Evolutionary conservation across 495 filamentous ascomycete species (phyloP), one percentile per base, ranked within the genome.

Genomic region (Hypoxylon cercidicola): DNA sequence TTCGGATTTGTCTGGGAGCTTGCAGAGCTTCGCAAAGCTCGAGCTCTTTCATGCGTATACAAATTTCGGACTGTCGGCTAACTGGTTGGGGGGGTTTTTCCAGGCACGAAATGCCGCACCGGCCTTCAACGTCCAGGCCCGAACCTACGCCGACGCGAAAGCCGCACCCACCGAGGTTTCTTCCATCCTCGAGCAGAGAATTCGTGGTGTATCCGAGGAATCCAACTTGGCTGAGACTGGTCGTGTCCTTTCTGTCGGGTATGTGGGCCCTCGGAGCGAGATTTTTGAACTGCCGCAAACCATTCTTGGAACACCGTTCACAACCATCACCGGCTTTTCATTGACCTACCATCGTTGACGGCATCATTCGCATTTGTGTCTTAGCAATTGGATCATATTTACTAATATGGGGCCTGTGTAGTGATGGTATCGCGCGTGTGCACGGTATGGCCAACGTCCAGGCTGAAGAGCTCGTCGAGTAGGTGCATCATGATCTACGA

Each of bases 401-500:
- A 63, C 81, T 85, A 72, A 86, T 71, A 34, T 55, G 45, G 53
- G 45, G 62, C 28, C 28, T 67, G 21, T 64, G 78, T 70, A 99
- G 95, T 93, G 95, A 99, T 83, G 95, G 95, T 97, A 99, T 99
- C 76, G 95, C 95, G 78, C 93, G 96, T 91, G 95, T 99, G 69
- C 93, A 99, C 80, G 95, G 95, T 78, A 96, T 99, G 92, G 91
- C 85, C 90, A 98, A 98, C 81, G 95, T 99, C 83, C 95, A 99
- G 86, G 95, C 95, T 77, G 95, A 99, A 83, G 95, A 99, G 88
- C 90, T 99, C 77, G 95, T 99, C 76, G 96, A 99, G 95, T 99
- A 90, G 75, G 95, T 91, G 67, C 71, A 45, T 41, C 53, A 43
- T 39, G n/a, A 8, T 19, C 54, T n/a, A 60, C 15, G 45, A 49